A percentile compares a stretch with the other conserved stretches of the same genome.
These are phyloP conservation scores for Akanthomyces dipterigenus DNA, from an alignment of 2,329 filamentous ascomycete species.

Conservation along the genomic window DNA sequence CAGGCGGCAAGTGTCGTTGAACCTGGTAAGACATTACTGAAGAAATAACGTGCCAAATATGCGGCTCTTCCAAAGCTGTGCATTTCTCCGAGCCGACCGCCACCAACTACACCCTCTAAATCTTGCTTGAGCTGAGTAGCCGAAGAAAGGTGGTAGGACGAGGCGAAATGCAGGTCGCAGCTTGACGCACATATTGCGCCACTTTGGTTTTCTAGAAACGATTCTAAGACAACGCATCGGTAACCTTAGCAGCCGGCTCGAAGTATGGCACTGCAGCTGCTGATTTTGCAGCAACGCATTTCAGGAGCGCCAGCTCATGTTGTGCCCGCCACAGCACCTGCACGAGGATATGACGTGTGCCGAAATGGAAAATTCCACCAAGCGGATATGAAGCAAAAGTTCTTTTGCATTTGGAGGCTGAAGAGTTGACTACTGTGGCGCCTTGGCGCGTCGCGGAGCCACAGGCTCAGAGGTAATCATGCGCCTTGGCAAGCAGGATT, in stretches of 20 bases:
- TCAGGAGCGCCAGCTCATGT: background rate
- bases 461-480: background rate
- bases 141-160: background rate
- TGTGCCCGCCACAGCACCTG: background rate
- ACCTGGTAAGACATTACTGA: background rate
- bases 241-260: background rate
- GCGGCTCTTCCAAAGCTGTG: background rate
- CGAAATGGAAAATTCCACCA: too few relatives aligned
- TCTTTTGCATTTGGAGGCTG: background rate
- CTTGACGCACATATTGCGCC: background rate
- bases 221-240: background rate
- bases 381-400: background rate
- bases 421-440: background rate
- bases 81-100: background rate
- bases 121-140: background rate
- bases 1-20: background rate
- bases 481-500: background rate
- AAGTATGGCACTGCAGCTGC: background rate
- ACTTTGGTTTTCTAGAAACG: background rate
- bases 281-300: background rate
- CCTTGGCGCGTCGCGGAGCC: background rate
- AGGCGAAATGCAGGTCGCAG: background rate
- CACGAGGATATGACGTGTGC: too few relatives aligned
- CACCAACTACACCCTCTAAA: background rate
- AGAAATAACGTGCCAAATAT: background rate